Base-by-base conservation (phyloP, 805 yeast species). In the Starmera quercuum region DNA sequence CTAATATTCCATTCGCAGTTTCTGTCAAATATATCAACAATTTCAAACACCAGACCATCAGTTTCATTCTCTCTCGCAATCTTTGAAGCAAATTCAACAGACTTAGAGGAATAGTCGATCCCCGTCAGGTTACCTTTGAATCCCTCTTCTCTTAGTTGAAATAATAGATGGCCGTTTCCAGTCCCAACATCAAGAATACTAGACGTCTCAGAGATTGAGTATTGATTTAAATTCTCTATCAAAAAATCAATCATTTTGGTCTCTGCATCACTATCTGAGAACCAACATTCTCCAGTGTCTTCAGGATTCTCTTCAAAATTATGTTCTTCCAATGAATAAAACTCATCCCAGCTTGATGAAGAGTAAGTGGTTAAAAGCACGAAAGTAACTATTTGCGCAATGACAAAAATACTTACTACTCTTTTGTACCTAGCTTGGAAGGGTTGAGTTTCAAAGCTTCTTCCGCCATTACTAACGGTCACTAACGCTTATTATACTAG, bases 261-360 rank as follows among this genome's bases (percentile, higher is more conserved):
- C 51, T 90, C 97, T 0, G 98, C 97, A 49, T 82, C 87, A n/a
- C 83, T 80, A 49, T 92, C 98, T 44, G 83, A 78, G 57, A 92
- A 92, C 98, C 98, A 92, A 55, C 88, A 74, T 56, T 92, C 97
- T 2, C 99, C 99, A 0, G 87, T 78, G 54, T 92, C 97, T 14
- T 80, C 69, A 13, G 82, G 75, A 53, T 90, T 83, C 20, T 73
- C 73, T 26, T 64, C 57, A 49, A 83, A 90, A 58, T 90, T 90
- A 19, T 54, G 47, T 41, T 74, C 71, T 51, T 90, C 98, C 15
- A 73, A 51, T 28, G 73, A 63, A 57, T 90, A 90, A 56, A 90
- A 84, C 34, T 79, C 73, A 56, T 92, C 88, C 97, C 98, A 90
- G 63, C 78, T 70, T 19, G 14, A 46, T 11, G 8, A 19, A 28